These are phyloP conservation scores for Sclerotinia spermophila DNA, from an alignment of 2,329 filamentous ascomycete species.

Conservation along the genomic window DNA sequence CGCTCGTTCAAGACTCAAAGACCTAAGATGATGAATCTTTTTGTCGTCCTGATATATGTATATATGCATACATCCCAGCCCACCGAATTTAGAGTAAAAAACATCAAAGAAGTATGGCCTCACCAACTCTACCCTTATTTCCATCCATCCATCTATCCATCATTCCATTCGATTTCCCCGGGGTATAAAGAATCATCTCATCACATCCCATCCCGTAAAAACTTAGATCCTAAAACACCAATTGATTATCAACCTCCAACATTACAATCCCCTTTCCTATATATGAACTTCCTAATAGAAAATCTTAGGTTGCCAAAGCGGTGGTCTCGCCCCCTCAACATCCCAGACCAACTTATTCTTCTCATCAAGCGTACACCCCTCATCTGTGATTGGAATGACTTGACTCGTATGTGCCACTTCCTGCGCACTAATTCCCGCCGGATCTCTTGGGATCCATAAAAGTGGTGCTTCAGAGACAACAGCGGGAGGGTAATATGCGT, in stretches of 20 bases:
- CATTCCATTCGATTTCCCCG: not conserved
- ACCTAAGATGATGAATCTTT: not conserved
- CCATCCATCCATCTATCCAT: not conserved
- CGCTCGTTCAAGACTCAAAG: not conserved
- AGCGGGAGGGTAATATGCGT: conserved; percentile 73
- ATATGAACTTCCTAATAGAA: conserved; percentile 28
- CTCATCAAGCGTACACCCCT: conserved; percentile 66
- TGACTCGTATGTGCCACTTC: conserved; percentile 70
- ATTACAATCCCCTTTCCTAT: too few species aligned
- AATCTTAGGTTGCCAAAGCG: conserved; percentile 54
- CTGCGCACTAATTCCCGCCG: conserved; percentile 69
- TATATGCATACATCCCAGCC: not conserved
- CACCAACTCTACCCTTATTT: not conserved
- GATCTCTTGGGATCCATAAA: conserved; percentile 82
- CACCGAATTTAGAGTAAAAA: not conserved
- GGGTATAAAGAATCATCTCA: conserved; percentile 6
- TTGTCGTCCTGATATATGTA: not conserved
- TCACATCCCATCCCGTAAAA: not conserved
- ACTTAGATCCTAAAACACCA: not conserved
- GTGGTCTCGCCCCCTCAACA: conserved; percentile 51
- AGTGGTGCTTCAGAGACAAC: conserved; percentile 60
- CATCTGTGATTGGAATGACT: conserved; percentile 76
- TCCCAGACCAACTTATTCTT: conserved; percentile 64
- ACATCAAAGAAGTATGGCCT: not conserved
- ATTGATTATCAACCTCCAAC: not conserved